Evolutionary conservation across 1,284 basidiomycete genomes (phyloP).

Genomic region (Trametes hirsuta): DNA sequence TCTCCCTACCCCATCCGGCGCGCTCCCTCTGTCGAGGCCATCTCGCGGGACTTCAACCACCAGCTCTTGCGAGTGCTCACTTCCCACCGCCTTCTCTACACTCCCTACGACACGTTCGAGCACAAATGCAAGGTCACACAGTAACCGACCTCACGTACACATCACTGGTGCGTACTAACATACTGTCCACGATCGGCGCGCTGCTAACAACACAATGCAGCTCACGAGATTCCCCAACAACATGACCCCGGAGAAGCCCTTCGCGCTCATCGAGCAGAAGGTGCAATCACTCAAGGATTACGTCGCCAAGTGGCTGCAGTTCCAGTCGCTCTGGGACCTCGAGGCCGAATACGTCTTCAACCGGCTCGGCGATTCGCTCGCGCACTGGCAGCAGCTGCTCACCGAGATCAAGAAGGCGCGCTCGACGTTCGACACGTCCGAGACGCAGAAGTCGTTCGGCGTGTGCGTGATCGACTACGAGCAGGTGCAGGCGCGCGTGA

Average conservation of each 20-base stretch:
- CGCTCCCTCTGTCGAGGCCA: conserved; percentile 98
- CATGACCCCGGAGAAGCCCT: conserved; percentile 79
- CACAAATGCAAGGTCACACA: conserved; percentile 74
- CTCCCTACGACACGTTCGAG: conserved; percentile 94
- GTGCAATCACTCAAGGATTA: conserved; percentile 87
- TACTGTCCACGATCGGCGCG: no score
- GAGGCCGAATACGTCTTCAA: conserved; percentile 97
- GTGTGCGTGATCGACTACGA: conserved; percentile 97
- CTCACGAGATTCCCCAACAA: conserved; percentile 73
- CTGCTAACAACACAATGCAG: conserved; percentile 41
- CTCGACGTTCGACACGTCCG: conserved; percentile 95
- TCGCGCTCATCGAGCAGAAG: conserved; percentile 87
- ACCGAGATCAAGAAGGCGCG: conserved; percentile 97
- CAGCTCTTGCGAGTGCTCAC: conserved; percentile 91
- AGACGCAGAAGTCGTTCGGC: conserved; percentile 90
- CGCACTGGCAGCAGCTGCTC: conserved; percentile 92
- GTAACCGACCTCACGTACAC: conserved; percentile 79
- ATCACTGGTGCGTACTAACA: conserved; percentile 64
- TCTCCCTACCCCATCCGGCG: conserved; percentile 97
- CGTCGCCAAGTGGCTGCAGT: conserved; percentile 97
- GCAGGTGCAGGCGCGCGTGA: conserved; percentile 96
- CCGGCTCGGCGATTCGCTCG: conserved; percentile 90
- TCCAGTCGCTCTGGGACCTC: conserved; percentile 98
- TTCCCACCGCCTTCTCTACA: conserved; percentile 89
- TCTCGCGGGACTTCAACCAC: conserved; percentile 96